These are phyloP conservation scores for Peronospora farinosa DNA, from an alignment of 352 stramenopile species.

Conservation along the genomic window DNA sequence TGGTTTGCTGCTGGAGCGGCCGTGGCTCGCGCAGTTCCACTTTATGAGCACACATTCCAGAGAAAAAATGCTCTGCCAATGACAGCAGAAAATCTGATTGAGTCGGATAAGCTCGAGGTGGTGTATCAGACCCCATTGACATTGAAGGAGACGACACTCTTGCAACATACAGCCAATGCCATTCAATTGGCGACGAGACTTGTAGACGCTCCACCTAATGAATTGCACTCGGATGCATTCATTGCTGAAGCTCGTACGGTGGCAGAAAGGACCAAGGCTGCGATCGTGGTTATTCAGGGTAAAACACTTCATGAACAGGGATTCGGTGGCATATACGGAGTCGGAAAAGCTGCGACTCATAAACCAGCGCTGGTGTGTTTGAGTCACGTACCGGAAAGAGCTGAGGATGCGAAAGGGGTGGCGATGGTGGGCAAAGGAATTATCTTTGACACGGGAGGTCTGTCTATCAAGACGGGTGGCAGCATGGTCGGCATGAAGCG, in stretches of 20 bases:
- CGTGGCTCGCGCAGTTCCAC: conserved; percentile 41
- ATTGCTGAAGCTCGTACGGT: conserved; percentile 69
- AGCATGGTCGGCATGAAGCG: conserved; percentile 92
- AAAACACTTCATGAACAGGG: conserved; percentile 85
- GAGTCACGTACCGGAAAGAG: conserved; percentile 57
- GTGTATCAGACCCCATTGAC: conserved; percentile 42
- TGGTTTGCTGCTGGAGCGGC: conserved; percentile 53
- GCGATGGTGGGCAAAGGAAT: conserved; percentile 93
- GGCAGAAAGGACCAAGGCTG: conserved; percentile 54
- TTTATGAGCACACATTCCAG: conserved; percentile 52
- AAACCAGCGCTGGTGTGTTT: conserved; percentile 89
- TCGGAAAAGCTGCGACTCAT: conserved; percentile 87
- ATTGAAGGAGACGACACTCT: conserved; percentile 25
- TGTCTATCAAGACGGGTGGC: conserved; percentile 89
- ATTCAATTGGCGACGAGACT: conserved; percentile 85
- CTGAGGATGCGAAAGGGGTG: conserved; percentile 39
- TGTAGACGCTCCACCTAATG: conserved; percentile 86
- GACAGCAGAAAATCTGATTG: conserved; percentile 12
- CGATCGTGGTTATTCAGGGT: conserved; percentile 81
- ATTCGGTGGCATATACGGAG: conserved; percentile 90
- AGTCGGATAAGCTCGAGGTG: conserved; percentile 41
- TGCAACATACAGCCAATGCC: conserved; percentile 63
- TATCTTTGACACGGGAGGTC: conserved; percentile 94
- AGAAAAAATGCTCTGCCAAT: conserved; percentile 30
- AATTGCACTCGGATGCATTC: conserved; percentile 87